A percentile compares a stretch with the other conserved stretches of the same genome.
These are phyloP conservation scores for Penicillium sclerotigenum DNA, from an alignment of 2,329 filamentous ascomycete species.

Conservation along the genomic window DNA sequence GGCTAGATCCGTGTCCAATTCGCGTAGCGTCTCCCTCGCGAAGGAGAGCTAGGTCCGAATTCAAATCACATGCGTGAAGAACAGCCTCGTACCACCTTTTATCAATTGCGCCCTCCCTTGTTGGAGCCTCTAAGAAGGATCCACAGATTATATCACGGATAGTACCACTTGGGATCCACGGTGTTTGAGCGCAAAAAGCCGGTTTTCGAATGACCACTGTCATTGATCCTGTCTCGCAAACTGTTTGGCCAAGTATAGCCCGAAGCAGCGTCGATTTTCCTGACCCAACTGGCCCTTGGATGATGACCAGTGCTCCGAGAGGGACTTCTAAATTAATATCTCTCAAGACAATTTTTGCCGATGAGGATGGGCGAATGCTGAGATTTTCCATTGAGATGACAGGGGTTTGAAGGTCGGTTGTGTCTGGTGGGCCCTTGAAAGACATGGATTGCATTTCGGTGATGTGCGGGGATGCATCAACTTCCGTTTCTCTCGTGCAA, in stretches of 20 bases:
- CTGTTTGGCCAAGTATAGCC: neutral
- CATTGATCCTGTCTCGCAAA: neutral
- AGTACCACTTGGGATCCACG: neutral
- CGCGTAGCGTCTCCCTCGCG: neutral
- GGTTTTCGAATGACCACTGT: neutral
- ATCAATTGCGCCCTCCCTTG: neutral
- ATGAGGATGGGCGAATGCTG: neutral
- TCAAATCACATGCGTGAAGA: neutral
- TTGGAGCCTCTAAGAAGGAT: neutral
- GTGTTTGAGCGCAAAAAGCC: neutral
- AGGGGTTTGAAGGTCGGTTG: neutral
- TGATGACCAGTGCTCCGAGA: neutral
- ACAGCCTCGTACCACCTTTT: neutral
- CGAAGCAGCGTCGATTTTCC: neutral
- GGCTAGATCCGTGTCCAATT: neutral
- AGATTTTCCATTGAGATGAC: neutral
- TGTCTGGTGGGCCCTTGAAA: neutral
- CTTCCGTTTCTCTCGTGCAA: neutral
- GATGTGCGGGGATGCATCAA: neutral
- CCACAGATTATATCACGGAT: neutral
- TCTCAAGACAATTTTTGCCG: neutral
- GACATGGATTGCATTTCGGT: neutral
- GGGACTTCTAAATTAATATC: neutral
- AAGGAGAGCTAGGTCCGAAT: neutral
- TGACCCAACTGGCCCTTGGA: neutral